These are phyloP conservation scores for Bretschneidera sinensis DNA, from an alignment of 345 rosid genomes.

Conservation along the genomic window DNA sequence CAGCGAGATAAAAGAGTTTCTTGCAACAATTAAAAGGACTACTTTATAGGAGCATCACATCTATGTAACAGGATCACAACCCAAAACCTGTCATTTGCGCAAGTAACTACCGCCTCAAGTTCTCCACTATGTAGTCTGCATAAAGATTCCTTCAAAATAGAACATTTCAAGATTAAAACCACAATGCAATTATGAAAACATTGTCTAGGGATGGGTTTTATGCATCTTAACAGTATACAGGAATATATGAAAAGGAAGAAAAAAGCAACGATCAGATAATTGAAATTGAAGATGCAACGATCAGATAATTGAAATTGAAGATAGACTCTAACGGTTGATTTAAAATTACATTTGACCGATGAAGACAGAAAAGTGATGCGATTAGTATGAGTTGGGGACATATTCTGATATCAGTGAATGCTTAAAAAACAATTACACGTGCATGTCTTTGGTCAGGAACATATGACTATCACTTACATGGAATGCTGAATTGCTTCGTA, in stretches of 20 bases:
- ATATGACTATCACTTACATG: conserved; percentile 46
- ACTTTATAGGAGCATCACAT: conserved; percentile 9
- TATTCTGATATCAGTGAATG: neutral
- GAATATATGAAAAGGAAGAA: neutral
- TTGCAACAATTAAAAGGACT: conserved; percentile 12
- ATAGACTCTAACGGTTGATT: no score
- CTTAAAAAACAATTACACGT: neutral
- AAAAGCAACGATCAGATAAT: no score
- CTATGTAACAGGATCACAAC: neutral
- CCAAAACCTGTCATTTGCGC: neutral
- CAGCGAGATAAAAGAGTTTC: conserved; percentile 9
- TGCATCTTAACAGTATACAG: neutral
- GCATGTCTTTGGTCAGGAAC: neutral
- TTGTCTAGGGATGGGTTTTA: no score
- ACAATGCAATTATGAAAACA: no score
- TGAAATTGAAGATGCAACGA: no score
- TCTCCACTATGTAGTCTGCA: conserved; percentile 76
- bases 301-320: no score
- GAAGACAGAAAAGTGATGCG: no score
- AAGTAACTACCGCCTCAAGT: conserved; percentile 52
- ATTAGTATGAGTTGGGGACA: neutral
- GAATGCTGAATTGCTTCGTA: conserved; percentile 83
- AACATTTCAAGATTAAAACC: conserved; percentile 7
- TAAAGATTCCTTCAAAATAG: conserved; percentile 69
- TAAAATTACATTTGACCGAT: neutral